Evolutionary conservation across 2,329 filamentous ascomycete species (phyloP), one percentile per base, ranked within the genome.

Genomic region (Fusarium coicis): DNA sequence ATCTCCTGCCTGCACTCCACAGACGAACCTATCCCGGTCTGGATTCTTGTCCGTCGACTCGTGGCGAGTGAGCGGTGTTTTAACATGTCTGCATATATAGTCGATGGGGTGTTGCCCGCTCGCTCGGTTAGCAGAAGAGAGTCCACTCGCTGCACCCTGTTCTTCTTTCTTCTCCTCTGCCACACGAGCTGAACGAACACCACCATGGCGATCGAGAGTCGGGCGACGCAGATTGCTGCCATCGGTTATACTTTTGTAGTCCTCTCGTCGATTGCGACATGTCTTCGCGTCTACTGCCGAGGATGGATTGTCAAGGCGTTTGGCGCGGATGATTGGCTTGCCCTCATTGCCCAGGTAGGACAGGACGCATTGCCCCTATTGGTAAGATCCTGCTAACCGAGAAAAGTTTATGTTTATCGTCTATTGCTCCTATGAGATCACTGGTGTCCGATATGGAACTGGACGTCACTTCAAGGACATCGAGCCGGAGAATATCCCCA

Each of bases 311-410:
- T 79, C 53, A 81, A 81, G 63, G 74, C 78, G 1, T 81, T 82
- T 52, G 75, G 71, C 5, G 30, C 74, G 1, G 81, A 82, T 53
- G 81, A 82, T 71, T 82, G 76, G 75, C 75, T 82, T 36, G 81
- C 80, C 11, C 72, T 80, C 8, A 70, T 63, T 26, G 77, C 80
- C 11, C 77, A 80, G 74, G 80, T 82, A 77, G 28, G 54, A n/a
- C 12, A 77, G 34, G 54, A n/a, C 10, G 14, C 40, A 8, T 26
- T n/a, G 12, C 40, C 54, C n/a, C n/a, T 28, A 36, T 28, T n/a
- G 40, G 18, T 9, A 47, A 36, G n/a, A n/a, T 10, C 7, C 15
- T 21, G 40, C 54, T 57, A 49, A 57, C 42, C 40, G 18, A 49
- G 9, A 57, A 57, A 47, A 67, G 65, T 55, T 63, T 26, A 43